Percentiles rank a stretch among this genome's conserved stretches.
Evolutionary conservation across 108 stramenopile genomes (phyloP).

Genomic region (Epipyxis sp.): DNA sequence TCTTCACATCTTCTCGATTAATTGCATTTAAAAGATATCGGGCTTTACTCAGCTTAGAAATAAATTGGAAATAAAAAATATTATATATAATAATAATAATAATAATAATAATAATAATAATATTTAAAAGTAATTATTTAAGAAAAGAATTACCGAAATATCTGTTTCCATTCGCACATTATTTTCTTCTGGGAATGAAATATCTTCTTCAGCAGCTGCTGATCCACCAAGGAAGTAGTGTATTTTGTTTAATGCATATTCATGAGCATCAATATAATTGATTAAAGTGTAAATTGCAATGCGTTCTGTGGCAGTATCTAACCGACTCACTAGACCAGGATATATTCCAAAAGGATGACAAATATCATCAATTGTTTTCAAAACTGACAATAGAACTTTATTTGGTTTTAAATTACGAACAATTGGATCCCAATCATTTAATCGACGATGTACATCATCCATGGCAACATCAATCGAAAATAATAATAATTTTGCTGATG

Average conservation of each 20-base stretch:
- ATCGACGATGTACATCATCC: neutral
- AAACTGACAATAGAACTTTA: neutral
- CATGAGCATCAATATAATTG: slow-evolving; percentile 22
- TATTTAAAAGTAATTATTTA: neutral
- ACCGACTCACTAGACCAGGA: neutral
- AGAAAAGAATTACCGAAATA: neutral
- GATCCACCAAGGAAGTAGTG: neutral
- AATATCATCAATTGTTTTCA: too few species aligned
- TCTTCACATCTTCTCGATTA: neutral
- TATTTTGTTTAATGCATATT: slow-evolving; percentile 30
- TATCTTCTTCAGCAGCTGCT: neutral
- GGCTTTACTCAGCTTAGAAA: neutral
- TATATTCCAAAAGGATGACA: too few species aligned
- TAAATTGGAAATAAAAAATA: neutral
- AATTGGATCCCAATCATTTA: neutral
- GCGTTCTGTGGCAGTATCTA: neutral
- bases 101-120: neutral
- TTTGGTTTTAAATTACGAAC: neutral
- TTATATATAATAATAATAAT: neutral
- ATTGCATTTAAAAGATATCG: neutral
- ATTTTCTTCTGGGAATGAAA: neutral
- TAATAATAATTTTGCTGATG: neutral
- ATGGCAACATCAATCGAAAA: neutral
- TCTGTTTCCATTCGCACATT: slow-evolving; percentile 11
- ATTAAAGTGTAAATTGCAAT: neutral